Evolutionary conservation across 2,329 filamentous ascomycete species (phyloP).

Genomic region (Fusarium aywerte): DNA sequence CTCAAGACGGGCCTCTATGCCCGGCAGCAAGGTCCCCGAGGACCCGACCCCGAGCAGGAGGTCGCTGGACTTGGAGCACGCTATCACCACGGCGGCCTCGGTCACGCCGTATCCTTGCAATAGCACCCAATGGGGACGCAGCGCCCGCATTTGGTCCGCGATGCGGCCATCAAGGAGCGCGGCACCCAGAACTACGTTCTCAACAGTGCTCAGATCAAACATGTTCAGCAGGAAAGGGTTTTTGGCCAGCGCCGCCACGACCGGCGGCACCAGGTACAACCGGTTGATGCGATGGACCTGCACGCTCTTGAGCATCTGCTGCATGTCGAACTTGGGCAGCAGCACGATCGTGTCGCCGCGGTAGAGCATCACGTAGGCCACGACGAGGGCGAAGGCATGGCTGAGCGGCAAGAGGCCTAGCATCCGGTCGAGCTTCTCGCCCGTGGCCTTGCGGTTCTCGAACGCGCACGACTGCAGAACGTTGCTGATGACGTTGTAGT

Average conservation of each 20-base stretch:
- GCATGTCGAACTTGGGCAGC: conserved; percentile 11
- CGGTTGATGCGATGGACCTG: conserved; percentile 12
- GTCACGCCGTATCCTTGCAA: conserved; percentile 12
- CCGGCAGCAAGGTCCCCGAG: conserved; percentile 8
- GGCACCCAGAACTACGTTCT: conserved; percentile 10
- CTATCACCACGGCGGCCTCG: conserved; percentile 8
- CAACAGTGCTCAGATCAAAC: conserved; percentile 12
- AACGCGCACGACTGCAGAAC: conserved; percentile 8
- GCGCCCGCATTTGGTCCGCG: conserved; percentile 9
- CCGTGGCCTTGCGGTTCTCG: conserved; percentile 10
- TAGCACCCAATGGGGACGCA: conserved; percentile 1
- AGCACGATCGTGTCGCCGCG: conserved; percentile 9
- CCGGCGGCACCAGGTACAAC: conserved; percentile 7
- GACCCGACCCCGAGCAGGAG: conserved; percentile 9
- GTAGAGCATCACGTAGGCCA: conserved; percentile 11
- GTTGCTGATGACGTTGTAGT: conserved; percentile 11
- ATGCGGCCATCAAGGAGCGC: conserved; percentile 9
- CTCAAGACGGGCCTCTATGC: conserved; percentile 11
- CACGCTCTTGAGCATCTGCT: conserved; percentile 10
- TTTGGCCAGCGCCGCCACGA: conserved; percentile 5
- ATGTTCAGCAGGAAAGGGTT: conserved; percentile 8
- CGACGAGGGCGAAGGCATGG: conserved; percentile 9
- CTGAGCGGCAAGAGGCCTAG: conserved; percentile 7
- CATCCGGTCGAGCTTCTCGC: conserved; percentile 9
- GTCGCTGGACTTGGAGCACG: conserved; percentile 6